Conservation (phyloP, 2,329 filamentous ascomycete species). For the Leptodontidium sp. region DNA sequence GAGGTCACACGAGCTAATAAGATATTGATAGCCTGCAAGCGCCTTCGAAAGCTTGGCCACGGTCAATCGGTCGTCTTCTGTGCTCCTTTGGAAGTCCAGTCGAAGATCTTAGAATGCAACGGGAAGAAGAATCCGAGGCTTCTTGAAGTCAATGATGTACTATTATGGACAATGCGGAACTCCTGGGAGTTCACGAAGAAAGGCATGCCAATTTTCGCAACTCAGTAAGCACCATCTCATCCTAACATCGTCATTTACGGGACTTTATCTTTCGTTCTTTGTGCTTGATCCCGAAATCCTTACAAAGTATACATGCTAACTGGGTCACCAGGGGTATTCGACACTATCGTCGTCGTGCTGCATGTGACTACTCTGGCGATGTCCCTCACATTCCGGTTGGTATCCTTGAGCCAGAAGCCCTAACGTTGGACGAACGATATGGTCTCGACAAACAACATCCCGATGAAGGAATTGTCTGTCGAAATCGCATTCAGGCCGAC, state of each 20-base stretch:
- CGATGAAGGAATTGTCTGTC: conserved; percentile 14
- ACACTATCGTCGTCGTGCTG: conserved; percentile 49
- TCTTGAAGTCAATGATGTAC: conserved; percentile 62
- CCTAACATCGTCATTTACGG: background rate
- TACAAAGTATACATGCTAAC: background rate
- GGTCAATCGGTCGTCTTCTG: conserved; percentile 72
- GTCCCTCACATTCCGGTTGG: conserved; percentile 17
- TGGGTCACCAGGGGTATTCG: conserved; percentile 53
- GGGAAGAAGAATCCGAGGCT: conserved; percentile 16
- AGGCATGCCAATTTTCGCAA: conserved; percentile 66
- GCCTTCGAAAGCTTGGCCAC: conserved; percentile 73
- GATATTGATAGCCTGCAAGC: conserved; percentile 65
- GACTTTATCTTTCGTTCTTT: no score
- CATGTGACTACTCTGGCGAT: conserved; percentile 21
- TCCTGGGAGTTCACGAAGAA: conserved; percentile 59
- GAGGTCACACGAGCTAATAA: conserved; percentile 22
- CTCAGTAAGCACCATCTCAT: conserved; percentile 50
- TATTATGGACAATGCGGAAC: conserved; percentile 67
- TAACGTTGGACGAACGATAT: conserved; percentile 61
- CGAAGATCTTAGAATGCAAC: conserved; percentile 54
- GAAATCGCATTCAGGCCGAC: conserved; percentile 17
- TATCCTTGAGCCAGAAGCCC: conserved; percentile 63
- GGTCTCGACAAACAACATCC: conserved; percentile 30
- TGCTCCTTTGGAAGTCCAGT: conserved; percentile 64
- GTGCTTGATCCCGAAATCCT: no score